Conservation (phyloP, 768 basidiomycete species). For the Auricularia sp. region DNA sequence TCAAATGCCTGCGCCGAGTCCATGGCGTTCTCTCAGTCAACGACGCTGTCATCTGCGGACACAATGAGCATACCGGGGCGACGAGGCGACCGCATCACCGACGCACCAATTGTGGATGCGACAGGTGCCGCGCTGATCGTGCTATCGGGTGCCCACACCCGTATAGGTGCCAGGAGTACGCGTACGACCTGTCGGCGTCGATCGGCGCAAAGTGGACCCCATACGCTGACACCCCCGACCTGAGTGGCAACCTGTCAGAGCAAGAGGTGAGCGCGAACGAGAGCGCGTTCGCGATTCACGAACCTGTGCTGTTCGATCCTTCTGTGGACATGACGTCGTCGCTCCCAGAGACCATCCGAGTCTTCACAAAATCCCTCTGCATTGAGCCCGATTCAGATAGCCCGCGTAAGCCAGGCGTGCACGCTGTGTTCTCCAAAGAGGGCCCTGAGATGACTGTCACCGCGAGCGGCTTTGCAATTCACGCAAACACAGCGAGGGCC, state of each 20-base stretch:
- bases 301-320: background rate
- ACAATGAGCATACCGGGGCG: background rate
- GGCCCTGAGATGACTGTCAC: background rate
- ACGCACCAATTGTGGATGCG: background rate
- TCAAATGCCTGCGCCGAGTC: background rate
- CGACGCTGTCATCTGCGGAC: background rate
- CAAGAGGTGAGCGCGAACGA: background rate
- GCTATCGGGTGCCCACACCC: background rate
- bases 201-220: background rate
- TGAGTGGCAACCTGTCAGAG: background rate
- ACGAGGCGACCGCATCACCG: background rate
- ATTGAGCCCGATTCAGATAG: background rate
- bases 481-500: background rate
- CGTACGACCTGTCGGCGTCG: background rate
- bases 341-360: background rate
- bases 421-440: background rate
- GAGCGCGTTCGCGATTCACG: background rate
- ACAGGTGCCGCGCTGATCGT: background rate
- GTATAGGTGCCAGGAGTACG: background rate
- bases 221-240: background rate
- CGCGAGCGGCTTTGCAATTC: background rate
- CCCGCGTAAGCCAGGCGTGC: background rate
- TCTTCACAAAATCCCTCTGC: background rate
- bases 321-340: background rate
- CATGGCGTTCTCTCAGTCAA: background rate